Conservation (phyloP, 805 yeast genomes). For the Ogataea parapolymorpha region DNA sequence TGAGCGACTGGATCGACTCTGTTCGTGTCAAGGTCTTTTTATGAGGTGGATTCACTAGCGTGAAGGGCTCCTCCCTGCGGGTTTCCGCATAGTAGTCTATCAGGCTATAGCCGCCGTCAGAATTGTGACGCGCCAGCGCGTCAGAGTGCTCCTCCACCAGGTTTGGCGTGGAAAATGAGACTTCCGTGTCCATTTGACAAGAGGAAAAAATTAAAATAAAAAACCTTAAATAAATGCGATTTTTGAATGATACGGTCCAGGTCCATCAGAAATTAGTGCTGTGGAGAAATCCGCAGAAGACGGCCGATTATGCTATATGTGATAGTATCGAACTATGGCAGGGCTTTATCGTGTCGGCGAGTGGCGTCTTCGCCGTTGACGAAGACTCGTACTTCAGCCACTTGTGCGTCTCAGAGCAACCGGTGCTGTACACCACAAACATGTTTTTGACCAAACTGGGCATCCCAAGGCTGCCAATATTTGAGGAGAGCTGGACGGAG, state of each 20-base stretch:
- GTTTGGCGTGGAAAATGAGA: conserved; percentile 11
- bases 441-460: conserved; percentile 15
- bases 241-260: background rate
- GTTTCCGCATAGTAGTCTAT: conserved; percentile 19
- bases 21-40: conserved; percentile 19
- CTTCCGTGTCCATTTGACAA: conserved; percentile 5
- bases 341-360: conserved; percentile 31
- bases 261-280: conserved; percentile 14
- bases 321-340: conserved; percentile 25
- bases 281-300: conserved; percentile 33
- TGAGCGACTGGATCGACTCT: conserved; percentile 24
- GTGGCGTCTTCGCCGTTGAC: conserved; percentile 3
- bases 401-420: conserved; percentile 19
- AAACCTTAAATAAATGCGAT: background rate
- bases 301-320: conserved; percentile 32
- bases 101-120: conserved; percentile 21
- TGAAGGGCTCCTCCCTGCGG: conserved; percentile 7
- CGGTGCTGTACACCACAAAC: conserved; percentile 24
- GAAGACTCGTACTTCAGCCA: conserved; percentile 9
- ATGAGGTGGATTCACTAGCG: conserved; percentile 4
- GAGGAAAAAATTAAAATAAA: conserved; percentile 2
- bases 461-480: conserved; percentile 38
- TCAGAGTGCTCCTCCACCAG: conserved; percentile 2
- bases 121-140: conserved; percentile 6
- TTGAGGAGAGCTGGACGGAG: conserved; percentile 46